phyloP scores from a whole-genome alignment of 2,329 filamentous ascomycete species.

The Colletotrichum sp. region DNA sequence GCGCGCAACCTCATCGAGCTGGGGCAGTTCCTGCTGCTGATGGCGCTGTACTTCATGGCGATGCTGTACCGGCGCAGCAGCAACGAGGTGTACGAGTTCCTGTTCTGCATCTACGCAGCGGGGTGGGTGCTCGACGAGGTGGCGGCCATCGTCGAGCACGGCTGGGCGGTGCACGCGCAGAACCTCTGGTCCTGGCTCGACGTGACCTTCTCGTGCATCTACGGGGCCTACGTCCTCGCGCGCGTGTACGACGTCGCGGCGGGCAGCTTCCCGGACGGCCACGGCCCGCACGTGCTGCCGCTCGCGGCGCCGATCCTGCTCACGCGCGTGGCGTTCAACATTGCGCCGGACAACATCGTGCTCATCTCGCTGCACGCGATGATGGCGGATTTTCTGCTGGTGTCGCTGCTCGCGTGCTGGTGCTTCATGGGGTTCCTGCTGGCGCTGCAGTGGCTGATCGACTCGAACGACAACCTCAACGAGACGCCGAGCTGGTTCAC shows the following conservation, averaged over 20 bases:
- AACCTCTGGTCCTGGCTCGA: slow-evolving; percentile 79
- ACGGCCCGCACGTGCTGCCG: slow-evolving; percentile 69
- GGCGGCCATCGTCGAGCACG: slow-evolving; percentile 69
- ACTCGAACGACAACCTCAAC: slow-evolving; percentile 25
- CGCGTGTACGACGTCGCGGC: slow-evolving; percentile 59
- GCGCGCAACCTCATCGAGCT: slow-evolving; percentile 71
- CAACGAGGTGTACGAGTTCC: slow-evolving; percentile 57
- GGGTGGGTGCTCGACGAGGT: slow-evolving; percentile 74
- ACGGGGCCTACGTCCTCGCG: slow-evolving; percentile 63
- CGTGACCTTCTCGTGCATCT: slow-evolving; percentile 70
- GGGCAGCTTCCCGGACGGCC: slow-evolving; percentile 41
- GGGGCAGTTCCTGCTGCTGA: slow-evolving; percentile 67
- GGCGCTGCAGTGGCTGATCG: slow-evolving; percentile 68
- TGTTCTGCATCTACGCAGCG: slow-evolving; percentile 68
- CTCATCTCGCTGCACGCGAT: slow-evolving; percentile 77
- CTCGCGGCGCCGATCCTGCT: slow-evolving; percentile 73
- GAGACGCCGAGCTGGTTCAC: slow-evolving; percentile 49
- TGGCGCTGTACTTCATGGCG: slow-evolving; percentile 66
- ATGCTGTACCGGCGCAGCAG: slow-evolving; percentile 62
- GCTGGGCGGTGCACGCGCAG: slow-evolving; percentile 72
- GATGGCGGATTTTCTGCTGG: slow-evolving; percentile 74
- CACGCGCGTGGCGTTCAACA: slow-evolving; percentile 73
- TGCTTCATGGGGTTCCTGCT: slow-evolving; percentile 76
- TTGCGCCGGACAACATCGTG: slow-evolving; percentile 77
- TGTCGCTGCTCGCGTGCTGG: slow-evolving; percentile 60